phyloP scores from a whole-genome alignment of 352 stramenopile species.

The Globisporangium megalacanthum region DNA sequence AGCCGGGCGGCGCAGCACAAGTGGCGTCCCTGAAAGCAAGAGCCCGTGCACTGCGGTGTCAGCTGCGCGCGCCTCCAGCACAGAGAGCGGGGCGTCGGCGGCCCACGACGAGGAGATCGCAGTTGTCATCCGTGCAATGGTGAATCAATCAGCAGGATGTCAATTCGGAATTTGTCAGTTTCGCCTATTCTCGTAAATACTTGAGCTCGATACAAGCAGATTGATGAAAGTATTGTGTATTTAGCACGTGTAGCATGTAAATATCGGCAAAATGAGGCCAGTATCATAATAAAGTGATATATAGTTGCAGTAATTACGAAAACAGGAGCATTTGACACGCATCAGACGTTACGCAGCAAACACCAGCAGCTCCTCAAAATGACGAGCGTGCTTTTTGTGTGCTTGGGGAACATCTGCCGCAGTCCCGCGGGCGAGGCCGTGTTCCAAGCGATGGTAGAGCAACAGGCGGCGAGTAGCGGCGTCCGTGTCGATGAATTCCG shows the following conservation, averaged over 20 bases:
- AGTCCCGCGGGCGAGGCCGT: slow-evolving; percentile 78
- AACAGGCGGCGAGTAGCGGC: slow-evolving; percentile 15
- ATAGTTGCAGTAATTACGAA: too few relatives aligned
- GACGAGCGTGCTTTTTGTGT: slow-evolving; percentile 85
- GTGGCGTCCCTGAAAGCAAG: slow-evolving; percentile 13
- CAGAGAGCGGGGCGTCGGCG: not conserved
- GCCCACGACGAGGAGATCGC: not conserved
- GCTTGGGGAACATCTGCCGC: slow-evolving; percentile 88
- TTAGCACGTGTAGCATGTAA: too few relatives aligned
- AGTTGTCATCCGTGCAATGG: not conserved
- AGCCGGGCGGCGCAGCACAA: slow-evolving; percentile 17
- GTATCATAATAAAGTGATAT: too few relatives aligned
- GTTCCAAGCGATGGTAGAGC: slow-evolving; percentile 74
- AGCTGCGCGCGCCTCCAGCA: slow-evolving; percentile 1
- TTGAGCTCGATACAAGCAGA: too few relatives aligned
- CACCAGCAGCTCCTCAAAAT: slow-evolving; percentile 14
- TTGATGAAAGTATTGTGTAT: too few relatives aligned
- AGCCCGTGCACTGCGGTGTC: not conserved
- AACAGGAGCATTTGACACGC: not conserved
- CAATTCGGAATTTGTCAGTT: not conserved
- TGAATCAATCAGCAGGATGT: not conserved
- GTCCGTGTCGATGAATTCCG: slow-evolving; percentile 27
- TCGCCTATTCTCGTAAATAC: not conserved
- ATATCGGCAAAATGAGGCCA: too few relatives aligned
- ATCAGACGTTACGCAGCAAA: not conserved